These are phyloP conservation scores for Aspergillus nanangensis DNA, from an alignment of 495 filamentous ascomycete genomes.

Conservation along the genomic window DNA sequence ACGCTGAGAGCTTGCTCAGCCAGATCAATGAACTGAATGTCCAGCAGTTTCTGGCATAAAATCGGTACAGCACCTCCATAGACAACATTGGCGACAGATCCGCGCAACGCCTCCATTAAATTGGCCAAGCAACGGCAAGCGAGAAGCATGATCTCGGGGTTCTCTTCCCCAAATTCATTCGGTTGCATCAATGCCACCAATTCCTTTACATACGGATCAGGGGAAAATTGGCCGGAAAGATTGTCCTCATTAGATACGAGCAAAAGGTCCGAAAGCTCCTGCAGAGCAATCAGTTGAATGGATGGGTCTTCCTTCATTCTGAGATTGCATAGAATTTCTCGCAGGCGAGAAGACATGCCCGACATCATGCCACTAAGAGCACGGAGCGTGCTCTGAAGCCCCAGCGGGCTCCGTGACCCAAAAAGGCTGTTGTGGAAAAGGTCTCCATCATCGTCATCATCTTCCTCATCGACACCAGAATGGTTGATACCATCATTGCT, in stretches of 20 bases:
- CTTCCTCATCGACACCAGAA: slow-evolving; percentile 60
- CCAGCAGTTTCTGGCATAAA: slow-evolving; percentile 86
- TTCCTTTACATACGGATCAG: slow-evolving; percentile 93
- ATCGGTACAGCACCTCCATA: slow-evolving; percentile 94
- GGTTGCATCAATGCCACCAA: slow-evolving; percentile 90
- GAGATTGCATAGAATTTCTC: slow-evolving; percentile 80
- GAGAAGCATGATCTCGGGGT: slow-evolving; percentile 95
- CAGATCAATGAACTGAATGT: slow-evolving; percentile 94
- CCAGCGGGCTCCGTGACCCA: slow-evolving; percentile 58
- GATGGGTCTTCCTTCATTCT: slow-evolving; percentile 84
- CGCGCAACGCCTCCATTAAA: slow-evolving; percentile 93
- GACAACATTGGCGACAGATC: slow-evolving; percentile 90
- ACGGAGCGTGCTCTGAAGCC: slow-evolving; percentile 77
- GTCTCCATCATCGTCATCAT: slow-evolving; percentile 73
- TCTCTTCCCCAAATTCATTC: slow-evolving; percentile 79
- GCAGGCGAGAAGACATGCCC: slow-evolving; percentile 70
- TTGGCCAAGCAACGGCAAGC: slow-evolving; percentile 96
- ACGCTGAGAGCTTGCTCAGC: slow-evolving; percentile 94
- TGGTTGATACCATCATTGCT: slow-evolving; percentile 51
- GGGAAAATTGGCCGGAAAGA: slow-evolving; percentile 89
- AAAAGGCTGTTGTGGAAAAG: slow-evolving; percentile 72
- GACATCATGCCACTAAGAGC: slow-evolving; percentile 89
- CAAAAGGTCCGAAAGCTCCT: slow-evolving; percentile 89
- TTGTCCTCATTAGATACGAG: slow-evolving; percentile 96
- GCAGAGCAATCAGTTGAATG: slow-evolving; percentile 84